Evolutionary conservation across 2,329 filamentous ascomycete genomes (phyloP).

Genomic region (Teratosphaeria viscida): DNA sequence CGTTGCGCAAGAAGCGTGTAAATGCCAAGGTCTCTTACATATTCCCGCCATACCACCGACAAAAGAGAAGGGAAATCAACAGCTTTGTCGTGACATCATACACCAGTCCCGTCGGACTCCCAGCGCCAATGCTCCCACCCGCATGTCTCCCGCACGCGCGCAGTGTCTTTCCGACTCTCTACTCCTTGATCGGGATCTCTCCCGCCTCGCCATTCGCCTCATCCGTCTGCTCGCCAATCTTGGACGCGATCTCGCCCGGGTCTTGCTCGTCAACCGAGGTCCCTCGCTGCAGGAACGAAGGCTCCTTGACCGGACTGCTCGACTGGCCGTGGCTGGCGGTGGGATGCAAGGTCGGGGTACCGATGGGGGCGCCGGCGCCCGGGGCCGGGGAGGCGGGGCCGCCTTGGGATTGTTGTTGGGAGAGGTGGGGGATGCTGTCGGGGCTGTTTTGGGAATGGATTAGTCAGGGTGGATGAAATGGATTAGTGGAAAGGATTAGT

Average conservation of each 20-base stretch:
- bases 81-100: background rate
- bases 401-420: conserved; percentile 17
- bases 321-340: conserved; percentile 44
- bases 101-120: background rate
- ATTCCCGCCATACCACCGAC: background rate
- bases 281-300: conserved; percentile 74
- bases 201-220: conserved; percentile 1
- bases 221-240: conserved; percentile 19
- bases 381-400: background rate
- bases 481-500: too few species aligned
- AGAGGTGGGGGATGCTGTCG: conserved; percentile 29
- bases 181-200: conserved; percentile 13
- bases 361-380: conserved; percentile 6
- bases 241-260: conserved; percentile 7
- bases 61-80: background rate
- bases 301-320: conserved; percentile 82
- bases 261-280: conserved; percentile 57
- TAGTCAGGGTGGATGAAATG: too few species aligned
- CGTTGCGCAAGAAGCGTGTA: background rate
- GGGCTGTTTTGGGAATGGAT: conserved; percentile 13
- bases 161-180: background rate
- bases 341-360: conserved; percentile 25
- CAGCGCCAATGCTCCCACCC: background rate
- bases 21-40: background rate
- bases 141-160: background rate